These are phyloP conservation scores for Cyclotella sp. DNA, from an alignment of 108 stramenopile species.

Conservation along the genomic window DNA sequence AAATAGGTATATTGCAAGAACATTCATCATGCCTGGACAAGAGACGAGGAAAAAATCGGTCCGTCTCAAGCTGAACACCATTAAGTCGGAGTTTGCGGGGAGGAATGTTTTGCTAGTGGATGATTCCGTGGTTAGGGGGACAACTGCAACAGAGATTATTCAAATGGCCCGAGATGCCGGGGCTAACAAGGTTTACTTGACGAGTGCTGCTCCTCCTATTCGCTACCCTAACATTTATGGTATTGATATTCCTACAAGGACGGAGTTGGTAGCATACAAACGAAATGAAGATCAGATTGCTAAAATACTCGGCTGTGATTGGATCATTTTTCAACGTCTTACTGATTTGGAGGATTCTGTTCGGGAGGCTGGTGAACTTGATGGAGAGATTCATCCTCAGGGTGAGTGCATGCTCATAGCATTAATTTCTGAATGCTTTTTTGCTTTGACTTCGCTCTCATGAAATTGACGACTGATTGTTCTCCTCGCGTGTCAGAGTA, in stretches of 20 bases:
- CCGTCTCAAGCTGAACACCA: conserved; percentile 98
- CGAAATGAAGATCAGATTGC: conserved; percentile 90
- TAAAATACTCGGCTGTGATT: conserved; percentile 91
- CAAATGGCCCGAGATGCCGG: conserved; percentile 99
- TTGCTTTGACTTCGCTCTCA: not conserved
- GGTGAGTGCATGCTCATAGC: not conserved
- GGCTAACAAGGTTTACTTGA: conserved; percentile 94
- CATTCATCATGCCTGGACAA: conserved; percentile 99
- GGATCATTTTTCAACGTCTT: conserved; percentile 75
- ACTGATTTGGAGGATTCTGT: conserved; percentile 79
- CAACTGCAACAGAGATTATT: conserved; percentile 96
- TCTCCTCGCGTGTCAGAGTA: conserved; percentile 54
- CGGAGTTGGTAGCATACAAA: conserved; percentile 95
- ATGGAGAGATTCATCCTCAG: conserved; percentile 28
- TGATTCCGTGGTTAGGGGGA: conserved; percentile 98
- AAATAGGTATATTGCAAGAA: conserved; percentile 99
- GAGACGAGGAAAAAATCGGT: conserved; percentile 95
- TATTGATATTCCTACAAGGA: conserved; percentile 97
- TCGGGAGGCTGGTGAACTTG: conserved; percentile 38
- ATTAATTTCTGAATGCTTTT: not conserved
- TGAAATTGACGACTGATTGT: not conserved
- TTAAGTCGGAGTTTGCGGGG: conserved; percentile 92
- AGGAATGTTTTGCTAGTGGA: conserved; percentile 95
- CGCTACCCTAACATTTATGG: conserved; percentile 99
- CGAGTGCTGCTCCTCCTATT: conserved; percentile 96